phyloP scores from a whole-genome alignment of 1,139 yeast genomes.

The Hyphopichia fennica region DNA sequence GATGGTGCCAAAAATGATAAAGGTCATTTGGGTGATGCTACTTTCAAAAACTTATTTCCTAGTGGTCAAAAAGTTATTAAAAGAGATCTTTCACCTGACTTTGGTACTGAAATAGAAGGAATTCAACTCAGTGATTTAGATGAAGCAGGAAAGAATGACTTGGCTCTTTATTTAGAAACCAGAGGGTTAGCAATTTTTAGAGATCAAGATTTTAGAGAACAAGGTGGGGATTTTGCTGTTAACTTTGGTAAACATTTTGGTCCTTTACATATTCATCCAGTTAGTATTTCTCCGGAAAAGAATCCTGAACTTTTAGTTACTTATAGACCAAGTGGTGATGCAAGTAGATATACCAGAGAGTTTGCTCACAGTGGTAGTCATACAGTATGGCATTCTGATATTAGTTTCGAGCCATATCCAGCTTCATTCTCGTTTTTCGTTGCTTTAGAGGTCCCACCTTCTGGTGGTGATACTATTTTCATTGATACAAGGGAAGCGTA shows the following conservation, averaged over 20 bases:
- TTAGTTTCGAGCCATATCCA: slow-evolving; percentile 32
- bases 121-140: slow-evolving; percentile 31
- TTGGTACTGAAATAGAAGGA: slow-evolving; percentile 33
- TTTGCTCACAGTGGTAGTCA: slow-evolving; percentile 18
- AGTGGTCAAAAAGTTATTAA: slow-evolving; percentile 13
- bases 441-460: slow-evolving; percentile 30
- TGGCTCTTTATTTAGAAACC: slow-evolving; percentile 30
- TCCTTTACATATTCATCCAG: slow-evolving; percentile 34
- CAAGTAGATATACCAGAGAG: slow-evolving; percentile 17
- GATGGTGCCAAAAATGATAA: slow-evolving; percentile 24
- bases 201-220: slow-evolving; percentile 31
- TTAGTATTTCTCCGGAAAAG: slow-evolving; percentile 23
- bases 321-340: slow-evolving; percentile 29
- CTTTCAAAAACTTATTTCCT: slow-evolving; percentile 27
- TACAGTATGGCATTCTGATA: slow-evolving; percentile 31
- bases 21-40: slow-evolving; percentile 29
- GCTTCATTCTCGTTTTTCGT: slow-evolving; percentile 30
- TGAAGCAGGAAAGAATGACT: slow-evolving; percentile 32
- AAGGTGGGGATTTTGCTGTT: slow-evolving; percentile 28
- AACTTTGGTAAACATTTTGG: slow-evolving; percentile 32
- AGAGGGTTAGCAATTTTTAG: slow-evolving; percentile 32
- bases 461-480: slow-evolving; percentile 37
- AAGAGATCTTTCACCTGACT: slow-evolving; percentile 28
- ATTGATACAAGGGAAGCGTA: slow-evolving; percentile 33
- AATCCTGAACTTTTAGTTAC: slow-evolving; percentile 31